Conservation (phyloP, 1,139 yeast genomes). For the Blastobotrys buckinghamii region DNA sequence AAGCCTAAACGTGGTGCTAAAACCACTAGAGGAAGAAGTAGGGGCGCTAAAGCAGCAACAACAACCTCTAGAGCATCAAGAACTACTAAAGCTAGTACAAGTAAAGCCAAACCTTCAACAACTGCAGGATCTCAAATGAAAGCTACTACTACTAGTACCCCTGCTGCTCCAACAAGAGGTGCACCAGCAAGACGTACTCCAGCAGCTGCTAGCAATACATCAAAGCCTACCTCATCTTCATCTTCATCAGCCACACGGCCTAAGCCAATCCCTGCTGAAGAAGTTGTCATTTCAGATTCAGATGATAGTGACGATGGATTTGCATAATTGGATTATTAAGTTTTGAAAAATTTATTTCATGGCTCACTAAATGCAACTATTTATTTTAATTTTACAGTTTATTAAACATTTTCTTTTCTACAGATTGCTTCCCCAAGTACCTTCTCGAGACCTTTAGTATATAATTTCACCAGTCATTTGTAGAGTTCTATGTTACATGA, state of each 20-base stretch:
- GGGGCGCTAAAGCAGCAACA: conserved; percentile 5
- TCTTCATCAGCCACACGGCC: neutral
- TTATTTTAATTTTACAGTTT: too few species aligned
- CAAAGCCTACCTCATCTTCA: neutral
- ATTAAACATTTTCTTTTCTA: too few species aligned
- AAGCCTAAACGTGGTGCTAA: neutral
- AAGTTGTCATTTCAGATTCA: conserved; percentile 5
- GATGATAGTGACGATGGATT: conserved; percentile 18
- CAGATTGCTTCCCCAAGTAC: too few species aligned
- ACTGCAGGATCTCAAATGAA: too few species aligned
- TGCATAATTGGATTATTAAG: conserved; percentile 3
- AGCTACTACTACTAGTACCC: too few species aligned
- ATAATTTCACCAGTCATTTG: too few species aligned
- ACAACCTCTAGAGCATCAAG: neutral
- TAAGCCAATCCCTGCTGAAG: neutral
- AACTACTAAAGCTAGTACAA: neutral
- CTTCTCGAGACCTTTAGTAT: too few species aligned
- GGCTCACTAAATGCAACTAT: too few species aligned
- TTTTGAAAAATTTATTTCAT: too few species aligned
- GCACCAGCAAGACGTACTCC: neutral
- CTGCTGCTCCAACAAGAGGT: conserved; percentile 1
- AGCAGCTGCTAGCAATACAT: neutral
- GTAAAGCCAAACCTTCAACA: neutral
- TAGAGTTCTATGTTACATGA: too few species aligned
- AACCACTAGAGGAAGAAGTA: neutral